Base-by-base conservation (phyloP, 768 basidiomycete genomes). In the Neoboletus brunneissimus region DNA sequence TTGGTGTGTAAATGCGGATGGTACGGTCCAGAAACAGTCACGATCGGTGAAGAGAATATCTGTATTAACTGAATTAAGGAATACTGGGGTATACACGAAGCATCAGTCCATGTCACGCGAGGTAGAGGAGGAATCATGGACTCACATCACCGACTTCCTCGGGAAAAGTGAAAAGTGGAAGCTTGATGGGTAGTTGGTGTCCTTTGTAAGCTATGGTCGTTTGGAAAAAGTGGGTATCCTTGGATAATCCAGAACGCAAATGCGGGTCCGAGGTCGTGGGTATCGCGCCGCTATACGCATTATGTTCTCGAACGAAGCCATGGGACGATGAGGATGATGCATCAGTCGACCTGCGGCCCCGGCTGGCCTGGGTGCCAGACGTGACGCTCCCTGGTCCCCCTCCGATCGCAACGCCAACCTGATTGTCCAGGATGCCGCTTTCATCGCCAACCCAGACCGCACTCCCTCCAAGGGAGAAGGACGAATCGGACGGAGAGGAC, bases 121-220 rank as follows among this genome's bases (percentile, higher is more conserved):
- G 13, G 20, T 37, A 42, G 51, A 51, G 16, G 18, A 46, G 16
- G 18, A 43, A 11, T 48, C 45, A 32, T 44, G 76, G 72, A 78
- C 85, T 68, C 69, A 98, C 96, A 72, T 98, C 95, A 44, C 97
- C 95, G 54, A 99, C 92, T 78, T 99, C 97, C 71, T 95, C 92
- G 0, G 91, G 82, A 69, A 97, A 98, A 2, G 88, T 89, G 20
- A 85, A 83, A 45, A 97, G 74, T 0, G 97, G 97, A 71, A 98
- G 84, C 65, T 92, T 88, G 67, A 98, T 93, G 15, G 94, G 95
- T 31, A 98, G 72, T 29, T 83, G 82, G 59, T 94, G 86, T 53
- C 87, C 87, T 70, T 87, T 88, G 73, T 94, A 96, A 15, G 79
- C 82, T 53, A 96, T 89, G 12, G 81, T 80, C 1, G 95, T 91